Percentiles rank a stretch among this genome's conserved stretches.
phyloP scores from a whole-genome alignment of 345 rosid species.

The Raphanus sativus region DNA sequence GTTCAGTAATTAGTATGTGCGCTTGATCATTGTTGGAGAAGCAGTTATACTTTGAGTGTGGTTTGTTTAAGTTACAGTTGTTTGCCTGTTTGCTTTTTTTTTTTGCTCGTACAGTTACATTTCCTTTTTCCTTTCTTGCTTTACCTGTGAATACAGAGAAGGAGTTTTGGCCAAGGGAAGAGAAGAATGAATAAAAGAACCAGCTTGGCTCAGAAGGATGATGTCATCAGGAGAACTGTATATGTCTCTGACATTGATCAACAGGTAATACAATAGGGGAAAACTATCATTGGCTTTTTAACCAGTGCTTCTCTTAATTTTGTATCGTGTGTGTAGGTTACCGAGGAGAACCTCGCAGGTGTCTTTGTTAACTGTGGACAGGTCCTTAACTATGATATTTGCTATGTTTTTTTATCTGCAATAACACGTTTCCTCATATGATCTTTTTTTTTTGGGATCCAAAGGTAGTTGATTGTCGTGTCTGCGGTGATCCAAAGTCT shows the following conservation, averaged over 20 bases:
- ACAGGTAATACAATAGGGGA: conserved; percentile 22
- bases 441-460: background rate
- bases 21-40: conserved; percentile 11
- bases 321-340: conserved; percentile 55
- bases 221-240: conserved; percentile 63
- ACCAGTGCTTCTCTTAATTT: conserved; percentile 11
- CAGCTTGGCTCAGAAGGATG: conserved; percentile 86
- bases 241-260: conserved; percentile 42
- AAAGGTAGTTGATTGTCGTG: conserved; percentile 94
- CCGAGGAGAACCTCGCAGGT: conserved; percentile 95
- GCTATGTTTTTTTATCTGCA: conserved; percentile 3
- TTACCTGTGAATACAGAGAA: conserved; percentile 53
- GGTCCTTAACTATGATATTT: conserved; percentile 41
- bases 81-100: background rate
- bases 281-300: background rate
- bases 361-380: conserved; percentile 84
- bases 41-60: conserved; percentile 1
- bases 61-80: background rate
- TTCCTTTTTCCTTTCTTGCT: conserved; percentile 7
- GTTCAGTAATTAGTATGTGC: background rate
- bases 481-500: conserved; percentile 96
- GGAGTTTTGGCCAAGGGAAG: conserved; percentile 68
- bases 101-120: background rate
- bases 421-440: conserved; percentile 9
- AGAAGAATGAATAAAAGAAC: conserved; percentile 79